Evolutionary conservation across 441 rosid species (phyloP).

Genomic region (Euphorbia celastroides): DNA sequence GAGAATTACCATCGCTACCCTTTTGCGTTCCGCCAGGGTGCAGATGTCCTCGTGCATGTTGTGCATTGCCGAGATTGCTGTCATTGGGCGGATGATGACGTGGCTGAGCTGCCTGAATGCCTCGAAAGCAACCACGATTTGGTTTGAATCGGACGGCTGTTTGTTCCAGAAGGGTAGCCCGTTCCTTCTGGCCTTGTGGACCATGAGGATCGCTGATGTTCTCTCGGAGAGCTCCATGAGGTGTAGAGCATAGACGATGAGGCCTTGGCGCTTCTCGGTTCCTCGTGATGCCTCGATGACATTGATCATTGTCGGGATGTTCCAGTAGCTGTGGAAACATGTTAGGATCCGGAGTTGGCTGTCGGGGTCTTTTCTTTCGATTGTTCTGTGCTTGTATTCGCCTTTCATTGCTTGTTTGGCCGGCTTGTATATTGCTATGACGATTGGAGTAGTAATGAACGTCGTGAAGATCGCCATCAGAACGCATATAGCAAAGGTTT

Average conservation of each 20-base stretch:
- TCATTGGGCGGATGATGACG: conserved; percentile 77
- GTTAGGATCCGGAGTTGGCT: conserved; percentile 44
- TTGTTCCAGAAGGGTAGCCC: conserved; percentile 84
- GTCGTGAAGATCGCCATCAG: conserved; percentile 90
- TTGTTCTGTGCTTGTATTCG: conserved; percentile 38
- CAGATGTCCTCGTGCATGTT: conserved; percentile 78
- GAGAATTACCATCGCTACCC: conserved; percentile 55
- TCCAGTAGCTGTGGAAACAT: conserved; percentile 49
- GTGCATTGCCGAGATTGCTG: conserved; percentile 65
- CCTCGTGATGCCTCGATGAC: conserved; percentile 80
- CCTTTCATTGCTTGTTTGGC: conserved; percentile 39
- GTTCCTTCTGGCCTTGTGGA: conserved; percentile 74
- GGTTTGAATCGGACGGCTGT: conserved; percentile 32
- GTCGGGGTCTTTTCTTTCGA: conserved; percentile 44
- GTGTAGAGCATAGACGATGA: conserved; percentile 70
- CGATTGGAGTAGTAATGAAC: conserved; percentile 82
- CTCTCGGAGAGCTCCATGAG: conserved; percentile 82
- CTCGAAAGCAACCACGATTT: conserved; percentile 78
- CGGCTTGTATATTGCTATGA: conserved; percentile 72
- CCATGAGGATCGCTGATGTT: conserved; percentile 85
- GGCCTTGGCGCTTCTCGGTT: conserved; percentile 43
- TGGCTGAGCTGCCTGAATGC: conserved; percentile 63
- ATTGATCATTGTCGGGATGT: conserved; percentile 55
- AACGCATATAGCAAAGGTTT: conserved; percentile 78
- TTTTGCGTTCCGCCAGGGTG: conserved; percentile 52